These are phyloP conservation scores for Fraxinus baroniana DNA, from an alignment of 305 asterid species.

Conservation along the genomic window DNA sequence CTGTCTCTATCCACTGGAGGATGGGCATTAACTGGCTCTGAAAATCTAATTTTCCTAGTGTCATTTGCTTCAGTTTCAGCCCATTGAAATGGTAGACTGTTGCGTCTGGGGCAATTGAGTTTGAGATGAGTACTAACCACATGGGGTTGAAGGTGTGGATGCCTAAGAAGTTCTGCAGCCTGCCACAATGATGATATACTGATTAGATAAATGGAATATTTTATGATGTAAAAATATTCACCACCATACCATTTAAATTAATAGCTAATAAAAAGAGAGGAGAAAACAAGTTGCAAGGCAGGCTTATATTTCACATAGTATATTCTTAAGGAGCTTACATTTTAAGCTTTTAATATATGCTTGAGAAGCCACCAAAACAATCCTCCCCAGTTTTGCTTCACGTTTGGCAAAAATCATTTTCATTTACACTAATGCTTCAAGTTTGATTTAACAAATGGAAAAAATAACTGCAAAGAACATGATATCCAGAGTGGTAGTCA, in stretches of 20 bases:
- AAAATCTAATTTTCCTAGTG: constrained; percentile 54
- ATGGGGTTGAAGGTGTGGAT: constrained; percentile 77
- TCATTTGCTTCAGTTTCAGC: constrained; percentile 43
- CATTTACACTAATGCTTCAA: background rate
- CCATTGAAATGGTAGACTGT: constrained; percentile 57
- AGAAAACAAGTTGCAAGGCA: background rate
- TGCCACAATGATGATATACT: constrained; percentile 32
- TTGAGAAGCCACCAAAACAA: constrained; percentile 9
- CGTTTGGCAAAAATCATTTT: background rate
- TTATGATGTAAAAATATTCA: background rate
- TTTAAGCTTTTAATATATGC: background rate
- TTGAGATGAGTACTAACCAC: constrained; percentile 79
- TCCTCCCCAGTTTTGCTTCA: background rate
- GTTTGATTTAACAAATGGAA: background rate
- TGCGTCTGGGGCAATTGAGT: constrained; percentile 71
- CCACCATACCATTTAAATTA: background rate
- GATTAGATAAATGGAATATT: constrained; percentile 10
- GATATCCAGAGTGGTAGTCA: background rate
- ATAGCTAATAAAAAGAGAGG: background rate
- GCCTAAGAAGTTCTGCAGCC: constrained; percentile 95
- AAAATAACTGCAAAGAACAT: background rate
- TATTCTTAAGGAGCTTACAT: constrained; percentile 1
- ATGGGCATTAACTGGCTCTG: constrained; percentile 50
- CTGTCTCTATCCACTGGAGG: constrained; percentile 43
- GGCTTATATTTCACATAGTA: background rate